phyloP scores from a whole-genome alignment of 768 basidiomycete species.

The Boletus subparvulus region DNA sequence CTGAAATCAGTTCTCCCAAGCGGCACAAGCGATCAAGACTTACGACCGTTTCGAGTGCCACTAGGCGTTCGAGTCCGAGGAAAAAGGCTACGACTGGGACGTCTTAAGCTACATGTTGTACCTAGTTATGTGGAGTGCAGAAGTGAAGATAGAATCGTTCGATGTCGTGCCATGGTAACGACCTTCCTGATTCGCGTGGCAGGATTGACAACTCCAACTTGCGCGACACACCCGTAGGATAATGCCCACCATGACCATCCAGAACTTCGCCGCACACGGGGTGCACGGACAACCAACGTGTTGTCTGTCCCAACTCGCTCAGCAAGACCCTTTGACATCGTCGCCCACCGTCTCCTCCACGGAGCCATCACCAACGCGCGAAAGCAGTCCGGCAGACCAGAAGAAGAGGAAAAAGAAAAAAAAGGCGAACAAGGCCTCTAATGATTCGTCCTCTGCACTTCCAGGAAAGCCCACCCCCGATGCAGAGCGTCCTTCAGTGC shows the following conservation, averaged over 20 bases:
- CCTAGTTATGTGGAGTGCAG: neutral
- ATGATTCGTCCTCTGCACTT: slow-evolving; percentile 15
- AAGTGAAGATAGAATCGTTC: neutral
- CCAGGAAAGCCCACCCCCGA: slow-evolving; percentile 38
- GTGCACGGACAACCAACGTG: neutral
- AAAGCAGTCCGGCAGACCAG: slow-evolving; percentile 26
- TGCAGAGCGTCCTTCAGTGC: slow-evolving; percentile 55
- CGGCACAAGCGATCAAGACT: neutral
- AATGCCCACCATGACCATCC: slow-evolving; percentile 7
- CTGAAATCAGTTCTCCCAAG: no score
- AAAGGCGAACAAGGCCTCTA: slow-evolving; percentile 43
- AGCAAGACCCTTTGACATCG: neutral
- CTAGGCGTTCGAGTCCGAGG: no score
- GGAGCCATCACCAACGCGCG: slow-evolving; percentile 23
- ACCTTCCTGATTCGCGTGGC: slow-evolving; percentile 12
- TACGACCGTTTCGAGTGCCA: no score
- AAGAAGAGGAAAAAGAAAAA: slow-evolving; percentile 77
- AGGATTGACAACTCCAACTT: neutral
- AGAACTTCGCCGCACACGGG: neutral
- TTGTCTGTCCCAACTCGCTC: neutral
- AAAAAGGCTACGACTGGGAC: no score
- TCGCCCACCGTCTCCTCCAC: slow-evolving; percentile 1
- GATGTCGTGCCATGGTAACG: slow-evolving; percentile 9
- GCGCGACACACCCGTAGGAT: neutral
- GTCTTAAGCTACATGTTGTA: neutral